Evolutionary conservation across 2,329 filamentous ascomycete genomes (phyloP).

Genomic region (Talaromyces sp.): DNA sequence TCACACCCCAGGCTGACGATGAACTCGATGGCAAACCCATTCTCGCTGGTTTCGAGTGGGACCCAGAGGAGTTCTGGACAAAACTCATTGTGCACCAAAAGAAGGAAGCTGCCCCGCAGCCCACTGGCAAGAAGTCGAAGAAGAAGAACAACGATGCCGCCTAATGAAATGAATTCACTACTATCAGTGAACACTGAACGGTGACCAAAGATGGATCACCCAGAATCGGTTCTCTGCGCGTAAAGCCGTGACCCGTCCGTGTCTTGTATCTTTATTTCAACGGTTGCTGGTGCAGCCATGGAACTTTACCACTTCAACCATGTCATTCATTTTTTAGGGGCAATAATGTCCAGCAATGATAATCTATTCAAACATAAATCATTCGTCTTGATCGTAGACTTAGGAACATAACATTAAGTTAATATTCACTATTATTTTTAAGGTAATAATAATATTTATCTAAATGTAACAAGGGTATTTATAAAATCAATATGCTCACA

Average conservation of each 20-base stretch:
- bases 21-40: constrained; percentile 75
- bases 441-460: background rate
- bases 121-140: constrained; percentile 59
- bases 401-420: background rate
- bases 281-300: background rate
- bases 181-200: background rate
- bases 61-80: constrained; percentile 87
- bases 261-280: background rate
- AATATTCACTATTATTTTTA: background rate
- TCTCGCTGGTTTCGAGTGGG: constrained; percentile 94
- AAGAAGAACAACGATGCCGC: constrained; percentile 42
- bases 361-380: background rate
- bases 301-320: background rate
- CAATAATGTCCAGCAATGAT: background rate
- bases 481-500: constrained; percentile 3
- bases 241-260: background rate
- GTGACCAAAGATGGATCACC: background rate
- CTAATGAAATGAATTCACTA: background rate
- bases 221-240: background rate
- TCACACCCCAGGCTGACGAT: constrained; percentile 68
- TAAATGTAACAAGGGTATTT: background rate
- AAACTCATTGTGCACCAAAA: constrained; percentile 81
- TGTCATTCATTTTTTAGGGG: background rate
- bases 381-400: background rate
- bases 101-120: constrained; percentile 55